Conservation (phyloP, 78 protist species). For the Mantamonas sphyraenae region DNA sequence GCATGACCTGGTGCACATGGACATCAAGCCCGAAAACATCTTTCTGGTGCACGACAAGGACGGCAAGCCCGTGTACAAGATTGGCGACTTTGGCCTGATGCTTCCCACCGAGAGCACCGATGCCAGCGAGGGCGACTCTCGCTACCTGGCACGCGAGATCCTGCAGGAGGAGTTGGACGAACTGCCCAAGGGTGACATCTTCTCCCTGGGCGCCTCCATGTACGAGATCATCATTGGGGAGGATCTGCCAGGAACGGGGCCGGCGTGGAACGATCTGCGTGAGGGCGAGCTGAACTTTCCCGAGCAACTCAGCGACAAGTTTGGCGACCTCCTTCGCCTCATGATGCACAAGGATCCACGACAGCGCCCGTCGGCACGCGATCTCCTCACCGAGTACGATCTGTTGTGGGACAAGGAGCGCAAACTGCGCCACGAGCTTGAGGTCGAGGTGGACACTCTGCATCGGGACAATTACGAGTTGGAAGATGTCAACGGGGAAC, state of each 20-base stretch:
- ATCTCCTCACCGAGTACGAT: no score
- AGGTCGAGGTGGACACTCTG: no score
- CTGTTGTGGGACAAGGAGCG: no score
- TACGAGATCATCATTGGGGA: slow-evolving; percentile 13
- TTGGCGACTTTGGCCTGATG: slow-evolving; percentile 33
- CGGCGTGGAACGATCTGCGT: no score
- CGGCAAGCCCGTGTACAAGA: background rate
- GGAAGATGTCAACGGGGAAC: no score
- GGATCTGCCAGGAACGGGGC: slow-evolving; percentile 9
- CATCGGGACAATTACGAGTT: no score
- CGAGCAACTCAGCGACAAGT: background rate
- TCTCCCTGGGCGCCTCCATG: slow-evolving; percentile 18
- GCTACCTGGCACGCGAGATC: slow-evolving; percentile 22
- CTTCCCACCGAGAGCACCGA: background rate
- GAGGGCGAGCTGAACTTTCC: no score
- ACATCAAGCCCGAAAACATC: no score
- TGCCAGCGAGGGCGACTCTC: slow-evolving; percentile 23
- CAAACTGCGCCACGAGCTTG: no score
- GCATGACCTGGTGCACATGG: no score
- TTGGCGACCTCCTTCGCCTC: background rate
- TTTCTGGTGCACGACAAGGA: no score
- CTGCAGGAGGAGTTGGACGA: slow-evolving; percentile 6
- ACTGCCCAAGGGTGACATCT: slow-evolving; percentile 35
- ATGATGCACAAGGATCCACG: background rate
- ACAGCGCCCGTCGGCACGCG: background rate